Evolutionary conservation across 305 asterid genomes (phyloP).

Genomic region (Fraxinus paxiana): DNA sequence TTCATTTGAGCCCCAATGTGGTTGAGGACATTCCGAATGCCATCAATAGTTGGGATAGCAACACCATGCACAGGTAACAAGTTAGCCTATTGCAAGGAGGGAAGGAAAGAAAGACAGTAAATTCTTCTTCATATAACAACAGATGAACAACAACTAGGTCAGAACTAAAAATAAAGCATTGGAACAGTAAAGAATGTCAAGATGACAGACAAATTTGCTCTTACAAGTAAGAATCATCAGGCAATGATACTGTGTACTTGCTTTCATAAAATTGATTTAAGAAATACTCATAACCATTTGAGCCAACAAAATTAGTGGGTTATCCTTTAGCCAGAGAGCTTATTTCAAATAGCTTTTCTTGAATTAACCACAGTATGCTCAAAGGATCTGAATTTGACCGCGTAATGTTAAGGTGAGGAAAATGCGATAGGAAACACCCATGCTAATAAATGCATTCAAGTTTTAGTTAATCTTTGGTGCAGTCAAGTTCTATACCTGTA

Average conservation of each 20-base stretch:
- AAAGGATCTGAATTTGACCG: neutral
- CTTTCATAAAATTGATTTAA: neutral
- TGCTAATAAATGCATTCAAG: neutral
- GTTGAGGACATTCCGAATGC: constrained; percentile 84
- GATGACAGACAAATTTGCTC: neutral
- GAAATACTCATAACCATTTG: neutral
- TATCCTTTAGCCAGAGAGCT: neutral
- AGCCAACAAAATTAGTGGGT: neutral
- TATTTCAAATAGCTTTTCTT: neutral
- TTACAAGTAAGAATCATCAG: neutral
- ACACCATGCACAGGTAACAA: constrained; percentile 89
- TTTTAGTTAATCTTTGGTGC: neutral
- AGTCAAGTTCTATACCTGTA: neutral
- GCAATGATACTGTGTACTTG: neutral
- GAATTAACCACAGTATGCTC: neutral
- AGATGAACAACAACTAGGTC: neutral
- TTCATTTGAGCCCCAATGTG: constrained; percentile 69
- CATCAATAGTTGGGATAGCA: constrained; percentile 92
- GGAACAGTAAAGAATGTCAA: neutral
- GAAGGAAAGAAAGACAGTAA: constrained; percentile 2
- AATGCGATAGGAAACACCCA: neutral
- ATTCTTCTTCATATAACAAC: neutral
- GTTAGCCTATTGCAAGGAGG: constrained; percentile 48
- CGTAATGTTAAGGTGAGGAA: neutral
- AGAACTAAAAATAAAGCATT: neutral